Base-by-base conservation (phyloP, 2,329 filamentous ascomycete species). In the Myrmaecium sp. region DNA sequence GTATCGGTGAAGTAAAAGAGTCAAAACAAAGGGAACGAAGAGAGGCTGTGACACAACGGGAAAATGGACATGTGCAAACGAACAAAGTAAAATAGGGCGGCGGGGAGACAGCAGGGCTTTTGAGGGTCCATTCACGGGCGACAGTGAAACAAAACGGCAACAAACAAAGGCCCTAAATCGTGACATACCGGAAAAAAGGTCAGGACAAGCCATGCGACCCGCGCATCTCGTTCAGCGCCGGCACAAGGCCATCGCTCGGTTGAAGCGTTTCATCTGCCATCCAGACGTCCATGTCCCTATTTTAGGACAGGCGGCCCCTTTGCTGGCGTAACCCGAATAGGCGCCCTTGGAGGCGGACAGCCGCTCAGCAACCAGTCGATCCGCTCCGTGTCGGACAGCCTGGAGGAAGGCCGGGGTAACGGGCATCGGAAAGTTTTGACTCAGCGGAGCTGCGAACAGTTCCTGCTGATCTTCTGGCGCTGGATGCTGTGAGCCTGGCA, bases 251-350 rank as follows among this genome's bases (percentile, higher is more conserved):
- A 37, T 46, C 44, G 42, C 42, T 43, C 44, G 40, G 44, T 42
- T 41, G 39, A 38, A 40, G 42, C 42, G 54, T 55, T 54, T 54
- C 54, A 50, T 38, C 36, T 43, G 45, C 42, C 40, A 51, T 46
- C 43, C 51, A 48, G 41, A 46, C 44, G 44, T 40, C 37, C 49
- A 49, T 47, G 47, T 46, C 54, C 54, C 51, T 50, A 51, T 47
- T 47, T 36, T 46, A 45, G 46, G 46, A 46, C 36, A 38, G 41
- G 43, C 40, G 39, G 38, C 40, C 47, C 35, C 33, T 32, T 28
- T 35, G 43, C 40, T 46, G 36, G 43, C 25, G 43, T 40, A 43
- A 42, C 41, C 42, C 36, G 38, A 38, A 42, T 52, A 51, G 40
- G 44, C 51, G 49, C 50, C 50, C 48, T 39, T 28, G 37, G 31